Evolutionary conservation across 2,329 filamentous ascomycete species (phyloP), one percentile per base, ranked within the genome.

Genomic region (Penicillium sp.): DNA sequence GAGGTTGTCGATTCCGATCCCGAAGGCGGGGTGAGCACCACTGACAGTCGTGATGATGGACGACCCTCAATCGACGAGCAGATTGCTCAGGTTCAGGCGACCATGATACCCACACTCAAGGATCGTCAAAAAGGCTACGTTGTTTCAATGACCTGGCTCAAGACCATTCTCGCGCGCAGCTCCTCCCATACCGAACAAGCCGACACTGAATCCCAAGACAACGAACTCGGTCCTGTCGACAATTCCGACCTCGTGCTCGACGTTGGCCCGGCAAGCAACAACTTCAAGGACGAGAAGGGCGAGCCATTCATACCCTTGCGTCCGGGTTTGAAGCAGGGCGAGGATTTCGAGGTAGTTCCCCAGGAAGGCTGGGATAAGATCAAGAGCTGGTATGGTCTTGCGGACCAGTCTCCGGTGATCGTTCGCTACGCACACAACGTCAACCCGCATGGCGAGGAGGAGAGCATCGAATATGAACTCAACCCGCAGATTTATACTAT

Each of bases 401-500:
- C 84, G 53, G 77, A 85, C 14, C 86, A 84, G 29, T 88, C 91
- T 49, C 79, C 86, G 8, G 82, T 89, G 40, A 92, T 97, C 60
- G 76, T 85, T 42, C 87, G 94, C 55, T 83, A 83, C 61, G 92
- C 89, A 33, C 89, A 93, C 72, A 89, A 96, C 71, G 92, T 88
- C 23, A 75, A 66, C 26, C 78, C 80, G 1, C 81, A 84, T 36
- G 81, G 81, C 2, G 42, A 31, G 18, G 42, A 45, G n/a, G 77
- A 84, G 34, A 91, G 96, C 60, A 76, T 96, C 43, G 79, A 89
- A 64, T 96, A 89, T 71, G 94, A 97, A 74, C 80, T 91, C 36
- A 86, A 92, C 66, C 94, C 92, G 4, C 91, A 91, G 0, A 81
- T 96, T 39, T 90, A 97, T 71, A 91, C 87, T 1, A 81, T 97